phyloP scores from a whole-genome alignment of 2,329 filamentous ascomycete genomes.

The Tolypocladium endophyticum region DNA sequence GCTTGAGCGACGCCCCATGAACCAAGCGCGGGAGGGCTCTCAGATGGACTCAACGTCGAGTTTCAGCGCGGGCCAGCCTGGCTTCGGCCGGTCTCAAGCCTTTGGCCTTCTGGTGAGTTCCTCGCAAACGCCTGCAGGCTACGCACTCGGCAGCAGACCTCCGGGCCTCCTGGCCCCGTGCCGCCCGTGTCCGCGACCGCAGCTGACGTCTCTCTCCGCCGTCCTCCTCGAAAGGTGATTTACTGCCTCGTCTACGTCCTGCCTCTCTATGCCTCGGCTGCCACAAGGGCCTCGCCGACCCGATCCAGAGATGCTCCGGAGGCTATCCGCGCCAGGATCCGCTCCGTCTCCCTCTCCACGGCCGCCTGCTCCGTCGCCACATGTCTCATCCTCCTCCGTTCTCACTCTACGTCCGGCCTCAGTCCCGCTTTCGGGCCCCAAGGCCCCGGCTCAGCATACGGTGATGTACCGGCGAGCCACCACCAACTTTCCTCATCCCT shows the following conservation, averaged over 20 bases:
- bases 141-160: background rate
- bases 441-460: background rate
- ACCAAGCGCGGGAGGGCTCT: background rate
- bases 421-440: background rate
- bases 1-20: background rate
- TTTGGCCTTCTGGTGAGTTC: slow-evolving; percentile 18
- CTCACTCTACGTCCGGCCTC: background rate
- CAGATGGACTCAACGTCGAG: background rate
- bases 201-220: background rate
- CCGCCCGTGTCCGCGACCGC: background rate
- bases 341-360: slow-evolving; percentile 69
- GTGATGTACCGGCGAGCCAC: background rate
- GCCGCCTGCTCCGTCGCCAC: slow-evolving; percentile 56
- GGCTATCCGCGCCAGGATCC: slow-evolving; percentile 78
- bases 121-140: background rate
- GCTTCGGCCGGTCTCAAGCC: slow-evolving; percentile 11
- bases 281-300: slow-evolving; percentile 67
- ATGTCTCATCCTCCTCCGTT: slow-evolving; percentile 44
- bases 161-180: background rate
- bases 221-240: slow-evolving; percentile 35
- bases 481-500: slow-evolving; percentile 20
- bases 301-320: slow-evolving; percentile 80
- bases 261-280: slow-evolving; percentile 75
- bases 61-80: background rate
- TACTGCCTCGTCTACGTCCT: slow-evolving; percentile 87